phyloP scores from a whole-genome alignment of 805 yeast species.

The Metschnikowia drakensbergensis region DNA sequence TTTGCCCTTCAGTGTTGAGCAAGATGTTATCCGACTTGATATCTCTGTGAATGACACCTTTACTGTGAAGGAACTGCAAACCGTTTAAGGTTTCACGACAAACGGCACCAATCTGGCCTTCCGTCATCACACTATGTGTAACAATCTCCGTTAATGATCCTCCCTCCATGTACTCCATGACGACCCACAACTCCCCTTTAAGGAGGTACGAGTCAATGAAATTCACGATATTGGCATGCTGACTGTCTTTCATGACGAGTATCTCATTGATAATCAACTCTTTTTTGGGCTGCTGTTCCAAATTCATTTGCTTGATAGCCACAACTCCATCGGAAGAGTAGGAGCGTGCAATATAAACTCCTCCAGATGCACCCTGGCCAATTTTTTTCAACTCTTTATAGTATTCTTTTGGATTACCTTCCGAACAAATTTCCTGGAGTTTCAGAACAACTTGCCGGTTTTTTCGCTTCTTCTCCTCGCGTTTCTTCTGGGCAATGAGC shows the following conservation, averaged over 20 bases:
- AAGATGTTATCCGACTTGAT: constrained; percentile 93
- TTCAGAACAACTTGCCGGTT: constrained; percentile 70
- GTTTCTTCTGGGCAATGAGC: constrained; percentile 56
- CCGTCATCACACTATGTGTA: constrained; percentile 84
- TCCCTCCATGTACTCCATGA: constrained; percentile 99
- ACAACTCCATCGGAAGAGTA: constrained; percentile 38
- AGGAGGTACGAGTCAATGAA: constrained; percentile 36
- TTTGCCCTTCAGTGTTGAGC: constrained; percentile 77
- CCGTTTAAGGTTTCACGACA: constrained; percentile 89
- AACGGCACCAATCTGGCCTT: constrained; percentile 92
- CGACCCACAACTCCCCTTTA: constrained; percentile 86
- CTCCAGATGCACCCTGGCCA: constrained; percentile 99
- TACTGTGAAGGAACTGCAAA: constrained; percentile 78
- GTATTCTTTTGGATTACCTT: constrained; percentile 73
- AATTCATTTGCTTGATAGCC: constrained; percentile 95
- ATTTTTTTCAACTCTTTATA: constrained; percentile 74
- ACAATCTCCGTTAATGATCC: constrained; percentile 95
- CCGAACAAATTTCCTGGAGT: constrained; percentile 71
- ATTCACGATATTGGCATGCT: constrained; percentile 20
- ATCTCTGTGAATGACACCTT: constrained; percentile 93
- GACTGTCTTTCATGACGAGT: constrained; percentile 21
- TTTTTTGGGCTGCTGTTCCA: constrained; percentile 92
- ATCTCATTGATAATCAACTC: constrained; percentile 66
- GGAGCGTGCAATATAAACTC: constrained; percentile 86
- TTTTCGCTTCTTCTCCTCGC: constrained; percentile 72